Evolutionary conservation across 768 basidiomycete genomes (phyloP).

Genomic region (Leccinum uliginosum): DNA sequence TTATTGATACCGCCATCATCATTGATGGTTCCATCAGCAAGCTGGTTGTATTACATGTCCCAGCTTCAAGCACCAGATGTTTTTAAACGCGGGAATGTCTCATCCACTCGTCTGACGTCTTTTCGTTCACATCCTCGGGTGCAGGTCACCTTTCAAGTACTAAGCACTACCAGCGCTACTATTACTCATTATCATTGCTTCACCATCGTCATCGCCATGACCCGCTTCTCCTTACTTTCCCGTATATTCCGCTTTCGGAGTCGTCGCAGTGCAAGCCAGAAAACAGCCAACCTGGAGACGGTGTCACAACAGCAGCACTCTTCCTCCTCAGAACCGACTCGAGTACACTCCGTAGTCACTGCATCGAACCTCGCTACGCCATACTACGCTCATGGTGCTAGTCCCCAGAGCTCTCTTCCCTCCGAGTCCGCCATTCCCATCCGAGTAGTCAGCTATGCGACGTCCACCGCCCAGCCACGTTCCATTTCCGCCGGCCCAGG

Average conservation of each 20-base stretch:
- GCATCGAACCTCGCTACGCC: not conserved
- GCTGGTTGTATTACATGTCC: not conserved
- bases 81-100: not conserved
- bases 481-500: not conserved
- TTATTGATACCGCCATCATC: not conserved
- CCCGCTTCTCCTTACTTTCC: slow-evolving; percentile 13
- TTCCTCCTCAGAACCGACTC: not conserved
- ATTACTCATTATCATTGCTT: not conserved
- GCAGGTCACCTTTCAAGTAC: slow-evolving; percentile 9
- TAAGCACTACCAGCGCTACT: not conserved
- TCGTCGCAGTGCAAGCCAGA: slow-evolving; percentile 5
- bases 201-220: slow-evolving; percentile 4
- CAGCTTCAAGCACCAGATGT: not conserved
- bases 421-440: not conserved
- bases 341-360: not conserved
- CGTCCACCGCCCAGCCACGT: not conserved
- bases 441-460: not conserved
- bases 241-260: slow-evolving; percentile 17
- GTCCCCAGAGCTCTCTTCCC: not conserved
- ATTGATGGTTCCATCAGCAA: not conserved
- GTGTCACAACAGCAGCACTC: not conserved
- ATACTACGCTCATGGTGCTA: not conserved
- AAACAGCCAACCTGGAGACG: not conserved
- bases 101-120: not conserved
- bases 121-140: slow-evolving; percentile 1